phyloP scores from a whole-genome alignment of 306 rosid genomes.

The Lathyrus tuberosus region DNA sequence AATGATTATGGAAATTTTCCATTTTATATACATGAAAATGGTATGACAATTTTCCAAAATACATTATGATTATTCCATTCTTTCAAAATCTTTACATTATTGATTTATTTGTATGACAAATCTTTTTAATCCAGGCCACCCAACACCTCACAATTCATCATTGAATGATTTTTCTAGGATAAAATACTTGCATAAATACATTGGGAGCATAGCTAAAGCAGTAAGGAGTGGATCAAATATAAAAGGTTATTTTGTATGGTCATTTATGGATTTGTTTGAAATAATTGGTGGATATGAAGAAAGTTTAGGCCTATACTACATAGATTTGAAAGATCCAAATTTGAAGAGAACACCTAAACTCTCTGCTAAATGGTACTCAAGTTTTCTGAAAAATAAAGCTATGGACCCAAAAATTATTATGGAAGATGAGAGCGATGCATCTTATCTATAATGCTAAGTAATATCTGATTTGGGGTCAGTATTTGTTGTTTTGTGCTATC shows the following conservation, averaged over 20 bases:
- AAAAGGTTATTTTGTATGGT: slow-evolving; percentile 73
- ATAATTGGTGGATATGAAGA: slow-evolving; percentile 49
- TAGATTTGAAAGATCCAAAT: slow-evolving; percentile 53
- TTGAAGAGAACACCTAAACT: slow-evolving; percentile 61
- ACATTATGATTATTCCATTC: background rate
- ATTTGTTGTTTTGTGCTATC: background rate
- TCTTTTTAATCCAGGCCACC: slow-evolving; percentile 47
- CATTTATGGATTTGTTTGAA: slow-evolving; percentile 61
- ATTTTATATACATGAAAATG: slow-evolving; percentile 62
- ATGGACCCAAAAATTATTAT: slow-evolving; percentile 13
- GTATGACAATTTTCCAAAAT: slow-evolving; percentile 29
- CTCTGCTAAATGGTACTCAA: slow-evolving; percentile 65
- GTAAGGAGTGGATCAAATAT: slow-evolving; percentile 63
- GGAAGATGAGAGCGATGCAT: slow-evolving; percentile 26
- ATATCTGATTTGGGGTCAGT: background rate
- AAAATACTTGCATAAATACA: slow-evolving; percentile 48
- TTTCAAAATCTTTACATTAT: background rate
- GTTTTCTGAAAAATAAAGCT: slow-evolving; percentile 45
- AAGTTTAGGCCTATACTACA: no score
- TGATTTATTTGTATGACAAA: background rate
- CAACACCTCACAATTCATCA: slow-evolving; percentile 52
- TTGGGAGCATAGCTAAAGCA: slow-evolving; percentile 46
- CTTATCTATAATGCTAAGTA: slow-evolving; percentile 7
- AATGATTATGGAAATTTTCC: slow-evolving; percentile 50
- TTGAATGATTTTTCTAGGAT: slow-evolving; percentile 63